phyloP scores from a whole-genome alignment of 2,329 filamentous ascomycete species.

The Colletotrichum costaricense region DNA sequence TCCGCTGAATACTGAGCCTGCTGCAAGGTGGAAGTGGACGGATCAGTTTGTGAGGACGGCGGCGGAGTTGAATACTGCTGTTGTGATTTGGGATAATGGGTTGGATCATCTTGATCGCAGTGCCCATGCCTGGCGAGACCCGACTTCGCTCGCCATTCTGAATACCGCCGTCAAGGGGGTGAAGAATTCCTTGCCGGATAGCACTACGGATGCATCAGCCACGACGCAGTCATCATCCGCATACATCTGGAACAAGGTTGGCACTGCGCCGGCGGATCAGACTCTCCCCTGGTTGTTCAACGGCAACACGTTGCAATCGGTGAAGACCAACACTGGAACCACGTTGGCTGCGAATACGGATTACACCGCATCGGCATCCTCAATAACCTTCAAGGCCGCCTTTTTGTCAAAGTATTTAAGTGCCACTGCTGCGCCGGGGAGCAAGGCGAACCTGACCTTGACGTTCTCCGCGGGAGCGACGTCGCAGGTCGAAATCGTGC shows the following conservation, averaged over 20 bases:
- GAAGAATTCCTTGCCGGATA: constrained; percentile 61
- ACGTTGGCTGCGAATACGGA: constrained; percentile 52
- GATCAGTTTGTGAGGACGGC: constrained; percentile 63
- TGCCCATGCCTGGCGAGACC: constrained; percentile 61
- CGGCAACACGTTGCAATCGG: constrained; percentile 60
- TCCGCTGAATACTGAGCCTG: constrained; percentile 61
- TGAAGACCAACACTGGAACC: constrained; percentile 43
- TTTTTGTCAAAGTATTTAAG: constrained; percentile 60
- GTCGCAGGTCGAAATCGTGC: constrained; percentile 59
- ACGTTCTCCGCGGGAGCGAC: constrained; percentile 62
- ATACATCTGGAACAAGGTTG: constrained; percentile 64
- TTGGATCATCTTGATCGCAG: constrained; percentile 64
- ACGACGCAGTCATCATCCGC: constrained; percentile 61
- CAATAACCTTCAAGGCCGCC: constrained; percentile 57
- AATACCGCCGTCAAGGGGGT: constrained; percentile 54
- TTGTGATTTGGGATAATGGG: constrained; percentile 71
- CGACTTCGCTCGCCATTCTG: constrained; percentile 59
- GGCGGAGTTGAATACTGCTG: constrained; percentile 59
- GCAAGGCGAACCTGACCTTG: constrained; percentile 62
- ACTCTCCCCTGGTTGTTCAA: constrained; percentile 64
- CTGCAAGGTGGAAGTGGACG: constrained; percentile 68
- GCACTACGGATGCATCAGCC: constrained; percentile 59
- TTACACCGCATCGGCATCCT: constrained; percentile 57
- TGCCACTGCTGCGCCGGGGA: constrained; percentile 53
- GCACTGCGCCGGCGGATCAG: constrained; percentile 53